Base-by-base conservation (phyloP, 1,284 basidiomycete genomes). In the Macrocystidia cucumis region DNA sequence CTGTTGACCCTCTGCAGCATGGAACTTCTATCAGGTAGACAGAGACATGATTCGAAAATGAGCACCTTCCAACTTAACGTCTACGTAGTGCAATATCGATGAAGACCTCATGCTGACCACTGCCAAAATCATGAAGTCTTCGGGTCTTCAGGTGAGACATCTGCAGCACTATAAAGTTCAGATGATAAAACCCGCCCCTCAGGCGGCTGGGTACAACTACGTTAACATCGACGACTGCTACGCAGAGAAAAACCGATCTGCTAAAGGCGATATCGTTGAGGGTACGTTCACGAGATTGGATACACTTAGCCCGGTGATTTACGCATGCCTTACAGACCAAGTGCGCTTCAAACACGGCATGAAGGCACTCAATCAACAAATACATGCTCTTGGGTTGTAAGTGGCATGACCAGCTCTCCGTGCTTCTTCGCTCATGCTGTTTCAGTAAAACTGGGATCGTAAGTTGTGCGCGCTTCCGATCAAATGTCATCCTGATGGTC, bases 221-320 rank as follows among this genome's bases (percentile, higher is more conserved):
- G 48, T 74, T 31, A 75, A 74, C 41, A 43, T 75, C 26, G 72
- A 74, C 38, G 72, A 74, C 39, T 74, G 72, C 38, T 74, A 70
- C 42, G 59, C 71, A 2, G 65, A 72, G 48, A 68, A 60, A 38
- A 54, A 64, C 35, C 55, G 72, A 6, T 67, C 51, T 34, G 41
- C 57, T 2, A 44, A 44, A 5, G 73, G 72, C 6, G 52, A 65
- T 40, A 62, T 75, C 23, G 47, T 70, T 23, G 68, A 63, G 13
- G 49, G 55, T 57, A 23, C 25, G 44, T 28, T 13, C 12, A 22
- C 23, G 13, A 22, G 9, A 18, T n/a, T n/a, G n/a, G n/a, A 25
- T 25, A 25, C 12, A 8, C 8, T 25, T 25, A 8, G 12, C 8
- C 23, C 23, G 23, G 23, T 25, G 12, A 25, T 25, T 12, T 25